Evolutionary conservation across 306 rosid species (phyloP), one percentile per base, ranked within the genome.

Genomic region (Sechiopsis laciniata): DNA sequence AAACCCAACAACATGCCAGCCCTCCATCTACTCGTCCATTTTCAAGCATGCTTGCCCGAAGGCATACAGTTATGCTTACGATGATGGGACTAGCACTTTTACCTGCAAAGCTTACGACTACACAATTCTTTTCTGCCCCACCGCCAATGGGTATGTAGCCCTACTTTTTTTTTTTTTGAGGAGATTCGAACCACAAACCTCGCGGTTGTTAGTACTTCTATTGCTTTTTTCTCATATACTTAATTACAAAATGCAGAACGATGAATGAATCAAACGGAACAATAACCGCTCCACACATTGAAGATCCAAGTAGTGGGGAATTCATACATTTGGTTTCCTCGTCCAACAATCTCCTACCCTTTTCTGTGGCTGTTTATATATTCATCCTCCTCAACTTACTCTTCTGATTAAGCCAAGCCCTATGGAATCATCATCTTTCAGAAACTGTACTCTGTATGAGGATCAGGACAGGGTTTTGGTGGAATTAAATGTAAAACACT

Each of bases 21-120:
- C 98, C 0, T 87, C 96, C 13, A 84, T 72, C 35, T 92, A 92
- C 72, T 90, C 98, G 0, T 68, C 90, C 71, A 81, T 92, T 69
- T 92, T 92, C 88, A 92, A 92, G 82, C 69, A 59, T 63, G 98
- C 98, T 65, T 92, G 98, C 80, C 98, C 96, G 13, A 90, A 81
- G 72, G 98, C 96, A 32, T 92, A 92, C 63, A 92, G 98, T 77
- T 92, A 88, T 73, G 96, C 98, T 57, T 92, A 82, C 78, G 96
- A 92, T 67, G 98, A 92, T 78, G 93, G 90, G 66, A 88, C 88
- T 13, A 92, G 98, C 86, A 90, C 90, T 72, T 92, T 90, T 77
- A 87, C 96, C 32, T 92, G 96, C 89, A 92, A 88, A 75, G 98
- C 98, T 52, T 74, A 68, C 76, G 87, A 88, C 63, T 92, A 92